These are phyloP conservation scores for Cladosporium sp. DNA, from an alignment of 2,329 filamentous ascomycete genomes.

Conservation along the genomic window DNA sequence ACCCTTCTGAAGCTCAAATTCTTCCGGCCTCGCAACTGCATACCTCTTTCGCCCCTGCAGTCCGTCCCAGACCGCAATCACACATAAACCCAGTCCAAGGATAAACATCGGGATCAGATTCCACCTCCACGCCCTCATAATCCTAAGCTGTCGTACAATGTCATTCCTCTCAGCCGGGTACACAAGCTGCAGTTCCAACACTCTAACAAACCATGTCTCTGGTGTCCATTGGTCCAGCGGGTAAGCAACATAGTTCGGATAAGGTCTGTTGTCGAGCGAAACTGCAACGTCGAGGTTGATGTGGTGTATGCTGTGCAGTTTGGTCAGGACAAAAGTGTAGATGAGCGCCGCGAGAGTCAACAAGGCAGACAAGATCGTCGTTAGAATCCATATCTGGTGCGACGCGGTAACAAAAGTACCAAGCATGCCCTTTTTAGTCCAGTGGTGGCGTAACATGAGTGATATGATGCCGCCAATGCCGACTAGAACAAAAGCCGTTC, in stretches of 20 bases:
- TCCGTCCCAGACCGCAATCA: conserved; percentile 17
- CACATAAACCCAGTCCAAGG: conserved; percentile 16
- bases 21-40: not conserved
- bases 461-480: conserved; percentile 23
- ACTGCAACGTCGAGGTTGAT: conserved; percentile 22
- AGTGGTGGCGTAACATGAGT: conserved; percentile 17
- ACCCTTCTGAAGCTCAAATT: not conserved
- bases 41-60: not conserved
- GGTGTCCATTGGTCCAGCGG: conserved; percentile 24
- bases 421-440: not conserved
- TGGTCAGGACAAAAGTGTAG: conserved; percentile 24
- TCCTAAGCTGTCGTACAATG: conserved; percentile 15
- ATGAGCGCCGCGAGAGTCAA: conserved; percentile 23
- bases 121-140: conserved; percentile 27
- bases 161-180: conserved; percentile 13
- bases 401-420: not conserved
- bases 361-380: conserved; percentile 19
- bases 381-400: conserved; percentile 22
- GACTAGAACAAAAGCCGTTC: conserved; percentile 26
- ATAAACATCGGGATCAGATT: conserved; percentile 27
- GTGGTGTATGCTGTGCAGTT: conserved; percentile 17
- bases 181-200: conserved; percentile 19
- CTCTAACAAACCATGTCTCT: conserved; percentile 25
- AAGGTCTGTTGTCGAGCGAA: conserved; percentile 20
- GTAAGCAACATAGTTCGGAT: conserved; percentile 25